Percentiles rank a stretch among this genome's conserved stretches.
phyloP scores from a whole-genome alignment of 106 monocot genomes.

The Allium cepa region DNA sequence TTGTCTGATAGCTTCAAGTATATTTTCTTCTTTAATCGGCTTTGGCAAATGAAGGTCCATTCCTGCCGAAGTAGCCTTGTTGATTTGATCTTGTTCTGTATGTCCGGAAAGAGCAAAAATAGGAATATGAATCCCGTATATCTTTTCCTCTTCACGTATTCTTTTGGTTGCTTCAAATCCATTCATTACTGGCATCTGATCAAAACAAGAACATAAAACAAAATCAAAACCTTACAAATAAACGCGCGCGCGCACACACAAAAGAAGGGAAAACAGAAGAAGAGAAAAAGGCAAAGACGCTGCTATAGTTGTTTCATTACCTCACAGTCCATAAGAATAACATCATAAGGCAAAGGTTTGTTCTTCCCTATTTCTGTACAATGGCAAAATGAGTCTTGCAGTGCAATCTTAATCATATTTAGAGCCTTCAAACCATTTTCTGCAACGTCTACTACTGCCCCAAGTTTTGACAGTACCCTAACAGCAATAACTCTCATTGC shows the following conservation, averaged over 20 bases:
- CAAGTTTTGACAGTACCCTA: conserved; percentile 27
- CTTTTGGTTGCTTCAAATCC: conserved; percentile 74
- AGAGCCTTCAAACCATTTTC: conserved; percentile 61
- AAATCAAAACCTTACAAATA: neutral
- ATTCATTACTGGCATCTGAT: conserved; percentile 89
- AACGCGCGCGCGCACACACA: neutral
- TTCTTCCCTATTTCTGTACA: neutral
- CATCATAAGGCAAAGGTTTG: conserved; percentile 19
- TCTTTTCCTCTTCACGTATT: conserved; percentile 54
- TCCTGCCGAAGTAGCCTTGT: conserved; percentile 31
- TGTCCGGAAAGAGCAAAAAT: conserved; percentile 69
- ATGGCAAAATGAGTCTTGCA: conserved; percentile 9
- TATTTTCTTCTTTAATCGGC: conserved; percentile 16
- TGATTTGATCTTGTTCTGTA: conserved; percentile 27
- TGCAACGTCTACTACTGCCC: conserved; percentile 38
- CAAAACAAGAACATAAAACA: neutral
- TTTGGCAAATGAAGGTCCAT: conserved; percentile 75
- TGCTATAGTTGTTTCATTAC: conserved; percentile 19
- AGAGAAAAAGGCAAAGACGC: neutral
- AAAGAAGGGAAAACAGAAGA: neutral
- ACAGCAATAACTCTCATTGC: conserved; percentile 21
- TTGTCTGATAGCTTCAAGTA: neutral
- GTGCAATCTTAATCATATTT: conserved; percentile 26
- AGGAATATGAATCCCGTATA: conserved; percentile 61
- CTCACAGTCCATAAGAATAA: conserved; percentile 74